Base-by-base conservation (phyloP, 352 stramenopile species). In the Heterotrichella gracilis region DNA sequence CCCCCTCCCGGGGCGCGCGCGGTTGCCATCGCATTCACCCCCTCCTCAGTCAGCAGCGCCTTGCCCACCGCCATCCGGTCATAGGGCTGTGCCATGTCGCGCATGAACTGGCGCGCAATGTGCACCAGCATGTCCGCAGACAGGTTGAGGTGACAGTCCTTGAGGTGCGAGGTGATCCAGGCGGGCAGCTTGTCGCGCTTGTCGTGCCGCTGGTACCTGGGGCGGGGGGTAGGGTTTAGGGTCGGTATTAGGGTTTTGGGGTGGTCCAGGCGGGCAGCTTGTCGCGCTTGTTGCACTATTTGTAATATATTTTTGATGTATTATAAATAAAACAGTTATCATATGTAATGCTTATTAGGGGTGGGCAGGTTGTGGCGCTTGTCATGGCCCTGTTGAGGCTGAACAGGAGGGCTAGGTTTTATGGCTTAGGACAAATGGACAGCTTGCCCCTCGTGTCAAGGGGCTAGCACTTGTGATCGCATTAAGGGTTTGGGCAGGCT, bases 231-330 rank as follows among this genome's bases (percentile, higher is more conserved):
- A 97, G 75, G 73, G 96, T 95, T 41, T 97, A 71, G 74, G 95
- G 89, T 63, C 80, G 84, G 69, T 96, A 86, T 9, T 82, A 76
- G 4, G 97, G 75, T 73, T 96, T 96, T 78, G 97, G 89, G 53
- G 85, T 84, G 72, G 97, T 95, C 92, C 92, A 99, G 24, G 87
- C 89, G 21, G 92, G 92, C 19, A 99, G 79, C 79, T 97, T 97
- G 17, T 80, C 90, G 69, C 90, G 83, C 74, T 99, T 97, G 76
- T 97, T 90, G 22, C 90, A 78, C 14, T 88, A 83, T 73, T 94
- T 95, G 79, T 96, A 98, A n/a, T n/a, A n/a, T n/a, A n/a, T n/a
- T n/a, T n/a, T n/a, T n/a, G n/a, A n/a, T n/a, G n/a, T n/a, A n/a
- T n/a, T n/a, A n/a, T n/a, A n/a, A n/a, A n/a, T n/a, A n/a, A n/a